Evolutionary conservation across 257 asterid species (phyloP), one percentile per base, ranked within the genome.

Genomic region (Linderniella brevidens): DNA sequence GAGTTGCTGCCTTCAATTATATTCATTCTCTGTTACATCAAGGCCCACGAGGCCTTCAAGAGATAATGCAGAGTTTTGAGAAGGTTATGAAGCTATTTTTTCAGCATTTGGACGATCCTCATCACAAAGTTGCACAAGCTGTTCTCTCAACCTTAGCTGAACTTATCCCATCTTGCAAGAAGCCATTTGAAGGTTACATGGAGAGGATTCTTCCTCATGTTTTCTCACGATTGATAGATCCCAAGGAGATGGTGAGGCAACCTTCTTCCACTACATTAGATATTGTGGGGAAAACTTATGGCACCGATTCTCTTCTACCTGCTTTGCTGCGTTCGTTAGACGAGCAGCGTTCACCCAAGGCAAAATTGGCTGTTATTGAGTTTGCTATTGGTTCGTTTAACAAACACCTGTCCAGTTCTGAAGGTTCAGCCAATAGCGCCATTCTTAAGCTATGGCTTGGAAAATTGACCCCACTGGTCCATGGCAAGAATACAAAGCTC

Each of bases 271-370:
- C 74, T 44, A 81, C 99, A 10, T 60, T 90, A 76, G 96, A 85
- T 48, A 79, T 78, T 60, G 94, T 90, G 36, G 79, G 88, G 57
- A 90, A 77, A 71, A 85, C 99, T 19, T 90, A 90, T 54, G 93
- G 92, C 48, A 63, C 84, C 13, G 99, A 90, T 60, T 79, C 96
- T 46, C 96, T 85, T 69, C 58, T 90, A 55, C 94, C 99, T 37
- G 93, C 99, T 57, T 66, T 90, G 73, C 86, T 90, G 55, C 87
- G 99, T 46, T 90, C 99, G 0, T 59, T 90, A 62, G 99, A 90
- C 44, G 99, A 90, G 69, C 99, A 90, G 56, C 99, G 99, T 17
- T 90, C 99, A 42, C 99, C 99, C 36, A 90, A 90, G 74, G 99
- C 99, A 35, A 90, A 90, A 64, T 69, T 90, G 72, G 99, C 99